Evolutionary conservation across 2,329 filamentous ascomycete genomes (phyloP), one percentile per base, ranked within the genome.

Genomic region (Pseudodiploospora longispora): DNA sequence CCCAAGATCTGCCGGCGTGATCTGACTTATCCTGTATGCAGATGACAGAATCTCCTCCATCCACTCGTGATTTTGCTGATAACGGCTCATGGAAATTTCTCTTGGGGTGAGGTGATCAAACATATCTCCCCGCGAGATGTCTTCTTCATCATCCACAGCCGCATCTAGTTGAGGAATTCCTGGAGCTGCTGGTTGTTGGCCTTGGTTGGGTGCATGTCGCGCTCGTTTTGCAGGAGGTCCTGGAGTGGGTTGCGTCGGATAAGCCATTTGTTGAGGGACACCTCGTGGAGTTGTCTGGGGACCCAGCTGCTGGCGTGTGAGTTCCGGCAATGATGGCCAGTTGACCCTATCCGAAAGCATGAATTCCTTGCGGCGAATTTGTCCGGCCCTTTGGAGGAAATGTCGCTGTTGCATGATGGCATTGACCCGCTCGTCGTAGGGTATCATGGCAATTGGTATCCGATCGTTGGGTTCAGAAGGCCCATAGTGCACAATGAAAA

Each of bases 41-140:
- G 91, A 97, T 1, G 86, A 87, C 43, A 97, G 78, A 29, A 98
- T 83, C 65, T 98, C 91, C 59, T 97, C 93, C 87, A 98, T 95
- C 93, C 91, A 97, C 62, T 95, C 88, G 57, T 98, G 91, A 56
- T 98, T 94, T 59, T 96, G 89, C 60, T 84, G 84, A 63, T 96
- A 98, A 44, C 93, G 80, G 51, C 82, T 80, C 48, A 87, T 72
- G 54, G 89, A 95, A 49, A 98, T 85, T 51, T 98, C 93, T 36
- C 90, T 79, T 3, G 90, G 90, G 0, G 88, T 91, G 50, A 96
- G 71, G 50, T 88, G 80, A 59, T 98, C 93, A 57, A 98, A 87
- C 60, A 90, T 76, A 62, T 98, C 93, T 29, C 89, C 89, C 19
- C 86, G 76, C 6, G 84, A 85, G 3, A 85, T 85, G 58, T 96